A percentile compares a stretch with the other conserved stretches of the same genome.
These are phyloP conservation scores for Microdochium nivale DNA, from an alignment of 2,329 filamentous ascomycete genomes.

Conservation along the genomic window DNA sequence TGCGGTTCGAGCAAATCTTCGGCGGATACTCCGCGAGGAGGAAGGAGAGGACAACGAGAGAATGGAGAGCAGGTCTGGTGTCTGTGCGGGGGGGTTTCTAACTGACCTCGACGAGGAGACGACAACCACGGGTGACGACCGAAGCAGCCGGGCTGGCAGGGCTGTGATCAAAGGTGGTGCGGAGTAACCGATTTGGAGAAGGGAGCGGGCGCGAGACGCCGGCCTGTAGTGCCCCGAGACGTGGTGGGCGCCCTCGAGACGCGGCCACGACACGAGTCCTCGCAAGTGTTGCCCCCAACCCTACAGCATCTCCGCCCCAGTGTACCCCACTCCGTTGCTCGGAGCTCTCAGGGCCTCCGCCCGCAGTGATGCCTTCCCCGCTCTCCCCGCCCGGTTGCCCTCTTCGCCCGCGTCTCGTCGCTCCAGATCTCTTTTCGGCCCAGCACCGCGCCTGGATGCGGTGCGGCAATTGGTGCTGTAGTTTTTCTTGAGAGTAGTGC, in stretches of 20 bases:
- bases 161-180: neutral
- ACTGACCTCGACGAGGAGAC: neutral
- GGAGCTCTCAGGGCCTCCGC: neutral
- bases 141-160: neutral
- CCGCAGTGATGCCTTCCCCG: too few relatives aligned
- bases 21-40: slow-evolving; percentile 28
- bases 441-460: too few relatives aligned
- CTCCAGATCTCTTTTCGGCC: too few relatives aligned
- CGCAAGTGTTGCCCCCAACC: neutral
- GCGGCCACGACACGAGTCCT: neutral
- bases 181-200: neutral
- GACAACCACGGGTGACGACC: neutral
- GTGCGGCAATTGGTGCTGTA: too few relatives aligned
- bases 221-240: neutral
- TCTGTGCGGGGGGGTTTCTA: neutral
- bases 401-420: too few relatives aligned
- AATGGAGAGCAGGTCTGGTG: neutral
- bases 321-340: neutral
- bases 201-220: neutral
- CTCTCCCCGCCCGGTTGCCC: too few relatives aligned
- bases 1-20: slow-evolving; percentile 30
- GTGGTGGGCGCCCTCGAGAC: neutral
- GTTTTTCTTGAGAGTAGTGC: too few relatives aligned
- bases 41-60: slow-evolving; percentile 4
- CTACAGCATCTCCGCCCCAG: neutral